Evolutionary conservation across 2,329 filamentous ascomycete genomes (phyloP), one percentile per base, ranked within the genome.

Genomic region (Aciculosporium take): DNA sequence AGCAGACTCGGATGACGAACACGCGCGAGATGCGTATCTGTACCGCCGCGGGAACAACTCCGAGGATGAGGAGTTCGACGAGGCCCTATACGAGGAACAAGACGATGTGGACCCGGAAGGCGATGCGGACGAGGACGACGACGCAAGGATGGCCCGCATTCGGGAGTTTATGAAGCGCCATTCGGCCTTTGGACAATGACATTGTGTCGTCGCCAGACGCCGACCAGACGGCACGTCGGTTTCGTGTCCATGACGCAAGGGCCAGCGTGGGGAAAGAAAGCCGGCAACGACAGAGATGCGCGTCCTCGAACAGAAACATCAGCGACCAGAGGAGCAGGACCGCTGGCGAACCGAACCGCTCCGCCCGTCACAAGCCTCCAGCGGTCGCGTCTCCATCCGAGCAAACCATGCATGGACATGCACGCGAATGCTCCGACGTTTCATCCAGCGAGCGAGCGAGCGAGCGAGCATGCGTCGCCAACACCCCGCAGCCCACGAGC

Each of bases 1-100:
- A 55, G 70, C 86, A 12, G 79, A 76, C 34, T 79, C 76, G 13
- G 81, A 86, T 50, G 62, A 66, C 40, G 64, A 66, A 44, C 64
- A 68, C 46, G 72, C 67, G 33, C 63, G 66, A 8, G 68, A 74
- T 41, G 56, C 73, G 1, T 79, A 79, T 53, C 58, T 63, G 27
- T 78, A 70, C 52, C 65, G 68, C 33, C 72, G 63, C 17, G 59
- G 58, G 20, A 71, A 74, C 40, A 69, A 68, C 7, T 74, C 72
- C 2, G 71, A 74, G 47, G 59, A 68, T 7, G 71, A 76, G 49
- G 71, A 75, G 49, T 74, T 66, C 41, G 68, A 68, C 41, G 55
- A 67, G 17, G 55, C 57, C 6, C 52, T 58, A 31, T 54, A 58
- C 13, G 61, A 62, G 20, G 56, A 60, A 30, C 57, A 59, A 17